Evolutionary conservation across 257 asterid species (phyloP).

Genomic region (Salvia rosmarinus): DNA sequence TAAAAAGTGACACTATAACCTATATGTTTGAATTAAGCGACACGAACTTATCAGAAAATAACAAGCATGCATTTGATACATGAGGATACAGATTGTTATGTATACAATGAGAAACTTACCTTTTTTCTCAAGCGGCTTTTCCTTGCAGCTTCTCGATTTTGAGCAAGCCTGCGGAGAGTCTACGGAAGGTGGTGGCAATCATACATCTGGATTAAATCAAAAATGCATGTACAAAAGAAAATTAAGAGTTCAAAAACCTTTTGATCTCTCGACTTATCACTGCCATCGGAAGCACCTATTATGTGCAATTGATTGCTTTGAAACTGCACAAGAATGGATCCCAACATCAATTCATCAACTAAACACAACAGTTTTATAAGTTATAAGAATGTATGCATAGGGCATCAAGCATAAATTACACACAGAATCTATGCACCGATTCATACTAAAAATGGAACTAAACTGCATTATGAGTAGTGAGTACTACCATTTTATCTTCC

Average conservation of each 20-base stretch:
- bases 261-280: slow-evolving; percentile 95
- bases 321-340: slow-evolving; percentile 51
- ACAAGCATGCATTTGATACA: slow-evolving; percentile 10
- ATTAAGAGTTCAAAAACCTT: slow-evolving; percentile 55
- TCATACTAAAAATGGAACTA: background rate
- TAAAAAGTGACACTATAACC: slow-evolving; percentile 9
- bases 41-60: background rate
- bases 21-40: background rate
- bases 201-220: slow-evolving; percentile 22
- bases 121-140: slow-evolving; percentile 94
- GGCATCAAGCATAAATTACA: background rate
- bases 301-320: slow-evolving; percentile 55
- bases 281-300: slow-evolving; percentile 84
- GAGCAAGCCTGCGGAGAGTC: slow-evolving; percentile 95
- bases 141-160: slow-evolving; percentile 99
- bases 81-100: slow-evolving; percentile 8
- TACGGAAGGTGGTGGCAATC: slow-evolving; percentile 38
- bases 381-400: slow-evolving; percentile 12
- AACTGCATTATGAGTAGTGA: background rate
- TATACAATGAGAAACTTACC: slow-evolving; percentile 40
- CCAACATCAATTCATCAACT: slow-evolving; percentile 25
- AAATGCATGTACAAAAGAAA: background rate
- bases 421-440: background rate
- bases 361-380: slow-evolving; percentile 19
- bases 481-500: slow-evolving; percentile 77